Evolutionary conservation across 2,329 filamentous ascomycete species (phyloP).

Genomic region (Emergomyces pasteurianus): DNA sequence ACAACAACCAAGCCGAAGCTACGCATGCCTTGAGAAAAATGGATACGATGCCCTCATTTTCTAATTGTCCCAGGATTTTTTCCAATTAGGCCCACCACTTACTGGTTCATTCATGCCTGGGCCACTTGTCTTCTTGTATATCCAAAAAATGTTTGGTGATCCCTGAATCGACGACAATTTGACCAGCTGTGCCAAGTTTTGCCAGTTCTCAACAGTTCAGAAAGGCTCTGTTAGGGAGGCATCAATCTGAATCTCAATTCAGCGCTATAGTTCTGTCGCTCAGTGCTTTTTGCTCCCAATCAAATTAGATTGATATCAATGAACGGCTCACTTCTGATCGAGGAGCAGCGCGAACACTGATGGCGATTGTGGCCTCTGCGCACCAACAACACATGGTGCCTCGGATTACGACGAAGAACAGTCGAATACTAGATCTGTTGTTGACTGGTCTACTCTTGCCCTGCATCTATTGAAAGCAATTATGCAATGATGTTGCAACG

Average conservation of each 20-base stretch:
- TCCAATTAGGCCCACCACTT: no score
- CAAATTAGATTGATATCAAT: not conserved
- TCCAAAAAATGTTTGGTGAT: not conserved
- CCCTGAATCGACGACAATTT: not conserved
- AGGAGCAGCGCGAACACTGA: not conserved
- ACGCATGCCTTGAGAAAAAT: not conserved
- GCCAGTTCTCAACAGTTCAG: not conserved
- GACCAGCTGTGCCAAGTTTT: not conserved
- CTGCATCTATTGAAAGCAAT: no score
- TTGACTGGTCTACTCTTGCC: no score
- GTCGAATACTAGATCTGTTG: not conserved
- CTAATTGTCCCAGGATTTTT: no score
- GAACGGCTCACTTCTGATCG: not conserved
- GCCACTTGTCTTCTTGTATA: not conserved
- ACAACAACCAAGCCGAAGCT: no score
- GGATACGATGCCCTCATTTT: not conserved
- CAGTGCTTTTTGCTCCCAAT: not conserved
- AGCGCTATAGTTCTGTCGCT: not conserved
- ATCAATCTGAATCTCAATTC: not conserved
- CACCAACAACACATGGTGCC: not conserved
- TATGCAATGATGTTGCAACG: no score
- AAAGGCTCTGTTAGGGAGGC: not conserved
- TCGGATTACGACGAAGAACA: not conserved
- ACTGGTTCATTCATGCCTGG: no score
- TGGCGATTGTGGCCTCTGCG: rapidly evolving